These are phyloP conservation scores for Myriosclerotinia scirpicola DNA, from an alignment of 2,329 filamentous ascomycete species.

Conservation along the genomic window DNA sequence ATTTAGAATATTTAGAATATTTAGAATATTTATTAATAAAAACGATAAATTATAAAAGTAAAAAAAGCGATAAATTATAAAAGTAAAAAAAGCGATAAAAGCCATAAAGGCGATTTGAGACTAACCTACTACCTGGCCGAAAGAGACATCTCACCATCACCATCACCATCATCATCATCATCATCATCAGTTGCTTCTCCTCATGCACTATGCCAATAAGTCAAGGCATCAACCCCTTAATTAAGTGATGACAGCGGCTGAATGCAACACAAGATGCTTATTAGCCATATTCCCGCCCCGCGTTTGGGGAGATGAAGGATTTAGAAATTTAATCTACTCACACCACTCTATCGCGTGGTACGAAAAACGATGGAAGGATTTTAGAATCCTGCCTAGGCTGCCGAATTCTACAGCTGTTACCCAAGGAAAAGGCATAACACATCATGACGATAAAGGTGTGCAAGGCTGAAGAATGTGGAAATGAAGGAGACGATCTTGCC, in stretches of 20 bases:
- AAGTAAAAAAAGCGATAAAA: too few relatives aligned
- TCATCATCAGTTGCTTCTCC: neutral
- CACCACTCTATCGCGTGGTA: neutral
- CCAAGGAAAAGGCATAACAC: neutral
- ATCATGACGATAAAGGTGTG: neutral
- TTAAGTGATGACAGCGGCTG: neutral
- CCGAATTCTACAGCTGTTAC: neutral
- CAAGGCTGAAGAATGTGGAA: conserved; percentile 13
- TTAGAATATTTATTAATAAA: too few relatives aligned
- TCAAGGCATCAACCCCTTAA: neutral
- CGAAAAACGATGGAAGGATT: neutral
- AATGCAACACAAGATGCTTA: neutral
- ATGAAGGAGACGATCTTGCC: neutral
- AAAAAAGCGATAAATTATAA: too few relatives aligned
- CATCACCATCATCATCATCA: too few relatives aligned
- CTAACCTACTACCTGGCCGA: too few relatives aligned
- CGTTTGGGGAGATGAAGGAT: neutral
- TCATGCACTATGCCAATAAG: neutral
- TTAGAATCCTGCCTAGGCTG: neutral
- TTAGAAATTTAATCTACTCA: neutral
- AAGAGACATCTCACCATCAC: too few relatives aligned
- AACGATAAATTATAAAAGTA: too few relatives aligned
- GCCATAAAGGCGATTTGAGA: too few relatives aligned
- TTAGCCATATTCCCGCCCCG: neutral
- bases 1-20: too few relatives aligned